Evolutionary conservation across 139 green algal genomes (phyloP).

Genomic region (Choricystis sp.): DNA sequence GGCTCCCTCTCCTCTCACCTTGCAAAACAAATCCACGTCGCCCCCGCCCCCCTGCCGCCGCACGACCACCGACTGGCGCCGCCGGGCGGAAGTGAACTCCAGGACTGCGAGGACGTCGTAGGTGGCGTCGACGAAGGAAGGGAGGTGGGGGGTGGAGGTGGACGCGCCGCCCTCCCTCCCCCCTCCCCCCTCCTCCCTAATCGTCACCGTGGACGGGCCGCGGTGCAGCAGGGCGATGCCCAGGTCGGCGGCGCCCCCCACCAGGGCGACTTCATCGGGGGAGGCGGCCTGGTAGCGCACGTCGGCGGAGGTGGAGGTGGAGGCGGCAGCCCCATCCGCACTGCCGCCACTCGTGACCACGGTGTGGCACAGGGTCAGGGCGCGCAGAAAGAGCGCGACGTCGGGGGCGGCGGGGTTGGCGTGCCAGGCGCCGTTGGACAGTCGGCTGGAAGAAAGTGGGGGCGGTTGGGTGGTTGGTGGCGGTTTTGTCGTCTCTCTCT

Average conservation of each 20-base stretch:
- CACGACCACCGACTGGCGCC: conserved; percentile 57
- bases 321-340: neutral
- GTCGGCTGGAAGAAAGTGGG: conserved; percentile 19
- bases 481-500: no score
- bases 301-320: neutral
- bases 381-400: conserved; percentile 43
- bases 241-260: conserved; percentile 50
- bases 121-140: conserved; percentile 7
- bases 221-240: conserved; percentile 49
- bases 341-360: conserved; percentile 40
- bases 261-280: conserved; percentile 67
- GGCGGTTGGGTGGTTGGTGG: neutral
- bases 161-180: conserved; percentile 1
- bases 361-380: conserved; percentile 67
- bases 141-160: neutral
- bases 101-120: conserved; percentile 59
- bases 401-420: conserved; percentile 12
- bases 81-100: conserved; percentile 59
- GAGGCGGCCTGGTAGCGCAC: conserved; percentile 59
- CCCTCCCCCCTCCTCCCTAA: neutral
- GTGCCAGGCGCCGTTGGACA: conserved; percentile 54
- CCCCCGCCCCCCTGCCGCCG: conserved; percentile 20
- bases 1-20: no score
- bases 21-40: conserved; percentile 38
- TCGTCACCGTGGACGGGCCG: conserved; percentile 4